Evolutionary conservation across 805 yeast species (phyloP).

Genomic region (Millerozyma miso): DNA sequence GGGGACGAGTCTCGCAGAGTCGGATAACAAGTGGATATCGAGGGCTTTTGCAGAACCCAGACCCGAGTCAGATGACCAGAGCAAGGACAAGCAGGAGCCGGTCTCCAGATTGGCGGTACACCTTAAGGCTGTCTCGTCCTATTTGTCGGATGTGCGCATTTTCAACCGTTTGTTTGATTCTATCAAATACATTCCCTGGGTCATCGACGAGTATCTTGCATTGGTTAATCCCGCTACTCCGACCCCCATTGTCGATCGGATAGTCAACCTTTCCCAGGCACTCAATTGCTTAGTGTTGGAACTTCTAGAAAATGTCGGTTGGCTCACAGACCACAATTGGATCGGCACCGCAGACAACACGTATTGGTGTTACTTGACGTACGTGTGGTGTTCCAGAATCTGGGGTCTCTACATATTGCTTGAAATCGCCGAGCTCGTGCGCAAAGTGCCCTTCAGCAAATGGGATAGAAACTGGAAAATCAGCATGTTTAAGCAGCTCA

Average conservation of each 20-base stretch:
- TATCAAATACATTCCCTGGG: slow-evolving; percentile 43
- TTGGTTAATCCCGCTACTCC: slow-evolving; percentile 20
- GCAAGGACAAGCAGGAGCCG: slow-evolving; percentile 4
- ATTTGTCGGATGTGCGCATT: slow-evolving; percentile 38
- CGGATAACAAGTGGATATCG: slow-evolving; percentile 12
- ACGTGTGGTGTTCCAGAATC: slow-evolving; percentile 41
- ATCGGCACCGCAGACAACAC: slow-evolving; percentile 36
- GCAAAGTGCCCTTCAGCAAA: slow-evolving; percentile 36
- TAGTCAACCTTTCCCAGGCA: slow-evolving; percentile 35
- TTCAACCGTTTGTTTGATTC: slow-evolving; percentile 40
- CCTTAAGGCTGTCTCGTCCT: slow-evolving; percentile 31
- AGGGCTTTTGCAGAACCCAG: slow-evolving; percentile 5
- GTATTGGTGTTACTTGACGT: slow-evolving; percentile 41
- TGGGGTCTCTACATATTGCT: slow-evolving; percentile 40
- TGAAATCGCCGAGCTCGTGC: slow-evolving; percentile 37
- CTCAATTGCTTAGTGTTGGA: slow-evolving; percentile 39
- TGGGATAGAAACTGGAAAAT: slow-evolving; percentile 35
- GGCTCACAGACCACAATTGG: slow-evolving; percentile 45
- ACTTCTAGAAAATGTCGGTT: slow-evolving; percentile 40
- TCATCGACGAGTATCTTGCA: slow-evolving; percentile 34
- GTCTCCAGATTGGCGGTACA: slow-evolving; percentile 27
- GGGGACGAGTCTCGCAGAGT: slow-evolving; percentile 13
- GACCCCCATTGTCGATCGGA: slow-evolving; percentile 25
- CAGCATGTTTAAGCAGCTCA: slow-evolving; percentile 30
- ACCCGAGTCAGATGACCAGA: background rate